Evolutionary conservation across 768 basidiomycete genomes (phyloP), one percentile per base, ranked within the genome.

Genomic region (Crucibulum laeve): DNA sequence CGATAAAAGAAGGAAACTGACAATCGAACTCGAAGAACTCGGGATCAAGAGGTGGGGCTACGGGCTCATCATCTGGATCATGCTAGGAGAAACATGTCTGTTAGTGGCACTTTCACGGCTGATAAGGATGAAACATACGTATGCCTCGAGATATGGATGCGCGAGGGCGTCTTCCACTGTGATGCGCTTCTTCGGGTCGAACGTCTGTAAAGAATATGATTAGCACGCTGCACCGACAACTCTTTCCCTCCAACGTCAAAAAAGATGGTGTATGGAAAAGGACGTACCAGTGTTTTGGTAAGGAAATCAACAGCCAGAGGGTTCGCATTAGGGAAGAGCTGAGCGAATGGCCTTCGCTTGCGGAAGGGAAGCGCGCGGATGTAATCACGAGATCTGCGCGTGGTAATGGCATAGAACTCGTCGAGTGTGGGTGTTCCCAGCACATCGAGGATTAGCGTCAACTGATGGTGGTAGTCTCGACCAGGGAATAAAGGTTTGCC

Each of bases 11-110:
- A 24, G 13, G 13, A 42, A 3, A 76, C 87, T 67, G 51, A 90
- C 87, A 67, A 63, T 99, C 96, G 61, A 98, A 98, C 58, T 95
- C 92, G 64, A 99, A 99, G 74, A 98, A 99, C 52, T 87, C 85
- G 3, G 92, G 87, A 52, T 91, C 89, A 38, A 99, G 82, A n/a
- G 95, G 94, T 4, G 92, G 87, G 0, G 94, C 94, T 18, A 85
- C 80, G 0, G 96, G 96, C 64, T 99, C 96, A 56, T 99, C 96
- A 39, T 95, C 91, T 1, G 94, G 91, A 58, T 96, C 93, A 57
- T 95, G 93, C 84, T 88, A 53, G 25, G 44, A 26, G 22, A 38
- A 21, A 50, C 22, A 32, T 38, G n/a, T 6, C 14, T 42, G 25
- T 39, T 25, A 26, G 35, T 38, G 21, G 15, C 24, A 21, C 6